A percentile compares a stretch with the other conserved stretches of the same genome.
Conservation (phyloP, 2,329 filamentous ascomycete genomes). For the Cercospora zeae-maydis region DNA sequence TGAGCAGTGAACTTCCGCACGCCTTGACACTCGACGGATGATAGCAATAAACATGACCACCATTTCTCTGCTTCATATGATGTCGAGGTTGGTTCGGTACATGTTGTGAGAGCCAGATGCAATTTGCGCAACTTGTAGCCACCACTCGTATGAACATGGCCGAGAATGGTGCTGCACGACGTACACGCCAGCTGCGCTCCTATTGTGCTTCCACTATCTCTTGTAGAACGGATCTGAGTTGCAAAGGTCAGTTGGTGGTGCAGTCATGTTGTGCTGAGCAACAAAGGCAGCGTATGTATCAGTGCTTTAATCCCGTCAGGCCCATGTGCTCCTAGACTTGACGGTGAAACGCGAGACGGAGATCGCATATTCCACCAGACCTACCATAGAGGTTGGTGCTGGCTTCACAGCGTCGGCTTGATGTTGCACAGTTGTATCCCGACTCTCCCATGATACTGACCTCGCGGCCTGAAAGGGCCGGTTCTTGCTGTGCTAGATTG, state of each 20-base stretch:
- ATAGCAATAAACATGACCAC: slow-evolving; percentile 56
- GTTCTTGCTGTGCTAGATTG: slow-evolving; percentile 36
- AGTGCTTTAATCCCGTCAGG: slow-evolving; percentile 33
- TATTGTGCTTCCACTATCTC: background rate
- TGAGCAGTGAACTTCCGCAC: slow-evolving; percentile 58
- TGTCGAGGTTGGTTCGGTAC: slow-evolving; percentile 2
- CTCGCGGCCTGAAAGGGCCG: slow-evolving; percentile 34
- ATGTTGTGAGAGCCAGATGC: slow-evolving; percentile 25
- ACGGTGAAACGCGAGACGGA: slow-evolving; percentile 33
- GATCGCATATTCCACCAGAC: slow-evolving; percentile 24
- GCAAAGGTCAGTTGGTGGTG: slow-evolving; percentile 8
- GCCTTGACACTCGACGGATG: slow-evolving; percentile 54
- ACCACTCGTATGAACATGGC: slow-evolving; percentile 42
- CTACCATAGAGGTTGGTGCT: slow-evolving; percentile 29
- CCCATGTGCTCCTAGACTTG: slow-evolving; percentile 31
- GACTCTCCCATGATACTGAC: slow-evolving; percentile 31
- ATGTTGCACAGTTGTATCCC: slow-evolving; percentile 39
- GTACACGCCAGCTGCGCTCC: slow-evolving; percentile 33
- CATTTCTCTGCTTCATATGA: slow-evolving; percentile 37
- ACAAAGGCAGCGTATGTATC: slow-evolving; percentile 31
- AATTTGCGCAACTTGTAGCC: slow-evolving; percentile 41
- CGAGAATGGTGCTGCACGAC: slow-evolving; percentile 38
- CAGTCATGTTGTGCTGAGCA: background rate
- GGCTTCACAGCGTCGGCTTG: slow-evolving; percentile 22
- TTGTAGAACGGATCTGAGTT: slow-evolving; percentile 6